phyloP scores from a whole-genome alignment of 148 eudicot genomes.

The Camellia lanceoleosa region DNA sequence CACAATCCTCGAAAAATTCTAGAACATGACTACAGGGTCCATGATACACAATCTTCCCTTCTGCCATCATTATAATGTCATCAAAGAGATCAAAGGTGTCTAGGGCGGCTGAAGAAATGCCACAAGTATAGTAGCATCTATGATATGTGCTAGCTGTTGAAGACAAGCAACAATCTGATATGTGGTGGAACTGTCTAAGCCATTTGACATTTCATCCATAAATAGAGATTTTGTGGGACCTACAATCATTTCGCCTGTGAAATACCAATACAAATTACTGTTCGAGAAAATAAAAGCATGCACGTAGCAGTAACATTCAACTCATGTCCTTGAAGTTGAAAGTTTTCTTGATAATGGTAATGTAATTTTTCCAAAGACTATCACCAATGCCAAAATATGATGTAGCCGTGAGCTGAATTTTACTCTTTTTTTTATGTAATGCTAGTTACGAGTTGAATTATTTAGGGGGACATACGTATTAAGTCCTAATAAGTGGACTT shows the following conservation, averaged over 20 bases:
- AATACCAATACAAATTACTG: constrained; percentile 6
- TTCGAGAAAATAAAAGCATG: not conserved
- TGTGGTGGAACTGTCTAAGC: constrained; percentile 86
- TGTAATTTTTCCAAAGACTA: too few relatives aligned
- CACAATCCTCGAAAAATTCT: constrained; percentile 45
- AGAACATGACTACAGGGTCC: constrained; percentile 53
- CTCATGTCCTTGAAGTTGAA: too few relatives aligned
- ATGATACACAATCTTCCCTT: constrained; percentile 81
- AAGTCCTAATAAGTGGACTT: too few relatives aligned
- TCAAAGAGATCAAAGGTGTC: constrained; percentile 81
- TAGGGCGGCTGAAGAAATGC: constrained; percentile 93
- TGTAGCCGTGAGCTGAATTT: too few relatives aligned
- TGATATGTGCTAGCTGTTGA: constrained; percentile 66
- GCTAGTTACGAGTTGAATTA: too few relatives aligned
- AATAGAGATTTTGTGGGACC: constrained; percentile 75
- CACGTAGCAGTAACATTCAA: not conserved
- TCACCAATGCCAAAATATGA: too few relatives aligned
- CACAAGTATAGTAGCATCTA: constrained; percentile 62
- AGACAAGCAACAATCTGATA: constrained; percentile 68
- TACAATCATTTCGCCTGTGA: constrained; percentile 83
- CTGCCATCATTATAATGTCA: constrained; percentile 80
- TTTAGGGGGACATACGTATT: too few relatives aligned
- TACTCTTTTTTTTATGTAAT: too few relatives aligned
- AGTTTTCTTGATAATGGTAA: too few relatives aligned
- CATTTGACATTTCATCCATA: constrained; percentile 92